Percentiles rank a stretch among this genome's conserved stretches.
Evolutionary conservation across 345 rosid genomes (phyloP).

Genomic region (Streptanthus diversifolius): DNA sequence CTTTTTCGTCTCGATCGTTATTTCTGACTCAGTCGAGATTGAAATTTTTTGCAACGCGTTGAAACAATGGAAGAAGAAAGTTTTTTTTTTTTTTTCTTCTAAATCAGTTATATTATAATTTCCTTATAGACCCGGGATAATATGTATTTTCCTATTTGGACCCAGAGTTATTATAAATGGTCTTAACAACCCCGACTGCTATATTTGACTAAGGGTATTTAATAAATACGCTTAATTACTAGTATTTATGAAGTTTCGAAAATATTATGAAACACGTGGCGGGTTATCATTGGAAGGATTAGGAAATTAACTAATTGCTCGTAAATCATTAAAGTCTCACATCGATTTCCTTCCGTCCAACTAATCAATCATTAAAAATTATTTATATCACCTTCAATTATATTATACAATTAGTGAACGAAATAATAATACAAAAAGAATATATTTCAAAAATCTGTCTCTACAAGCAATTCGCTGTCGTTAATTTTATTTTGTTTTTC

Average conservation of each 20-base stretch:
- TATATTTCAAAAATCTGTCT: neutral
- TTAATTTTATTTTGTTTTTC: neutral
- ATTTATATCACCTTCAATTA: neutral
- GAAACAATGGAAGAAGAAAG: neutral
- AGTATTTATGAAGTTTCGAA: neutral
- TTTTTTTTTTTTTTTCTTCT: neutral
- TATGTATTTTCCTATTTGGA: neutral
- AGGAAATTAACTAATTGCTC: neutral
- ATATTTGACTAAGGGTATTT: neutral
- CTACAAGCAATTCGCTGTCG: conserved; percentile 7
- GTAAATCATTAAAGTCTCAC: neutral
- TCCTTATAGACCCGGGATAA: neutral
- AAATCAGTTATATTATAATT: neutral
- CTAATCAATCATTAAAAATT: neutral
- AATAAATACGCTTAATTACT: neutral
- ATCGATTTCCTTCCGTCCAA: neutral
- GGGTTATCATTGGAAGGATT: neutral
- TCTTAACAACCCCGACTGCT: neutral
- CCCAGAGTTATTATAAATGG: neutral
- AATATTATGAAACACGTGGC: neutral
- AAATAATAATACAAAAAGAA: neutral
- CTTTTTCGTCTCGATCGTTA: neutral
- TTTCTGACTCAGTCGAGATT: conserved; percentile 5
- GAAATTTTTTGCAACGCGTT: conserved; percentile 3
- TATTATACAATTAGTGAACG: neutral